Evolutionary conservation across 2,329 filamentous ascomycete species (phyloP), one percentile per base, ranked within the genome.

Genomic region (Hortaea werneckii): DNA sequence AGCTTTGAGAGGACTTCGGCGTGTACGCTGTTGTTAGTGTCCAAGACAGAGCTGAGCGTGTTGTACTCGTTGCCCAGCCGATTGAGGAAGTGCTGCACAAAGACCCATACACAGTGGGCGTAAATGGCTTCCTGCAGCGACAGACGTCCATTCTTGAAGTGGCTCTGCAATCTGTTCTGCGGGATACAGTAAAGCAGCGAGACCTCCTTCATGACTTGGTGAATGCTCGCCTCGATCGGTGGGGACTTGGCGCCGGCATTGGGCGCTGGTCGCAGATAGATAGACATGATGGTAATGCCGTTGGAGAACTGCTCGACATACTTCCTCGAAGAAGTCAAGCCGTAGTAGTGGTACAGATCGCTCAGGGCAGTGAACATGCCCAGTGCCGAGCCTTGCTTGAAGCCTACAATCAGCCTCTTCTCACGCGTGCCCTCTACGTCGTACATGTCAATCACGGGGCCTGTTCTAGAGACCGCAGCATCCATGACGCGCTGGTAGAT

Each of bases 241-340:
- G 90, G 89, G 63, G 77, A 73, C 54, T 74, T 76, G 50, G 68
- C 64, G 7, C 71, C 70, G 37, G 75, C 66, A 53, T 76, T 77
- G 41, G 74, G 64, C 12, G 84, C 76, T 20, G 87, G 88, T 54
- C 84, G 83, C 49, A 98, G 77, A 68, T 98, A 98, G 52, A 95
- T 79, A 57, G 88, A 95, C 77, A 96, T 94, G 67, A 96, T 85
- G 10, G 87, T 94, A 65, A 95, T 94, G 51, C 92, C 92, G 67
- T 98, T 98, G 61, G 89, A 92, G 75, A 98, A 98, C 70, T 96
- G 92, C 70, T 98, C 71, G 42, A 98, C 85, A 62, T 98, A 98
- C 72, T 98, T 98, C 58, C 92, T 79, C 28, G 92, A 92, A 61
- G 87, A 94, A 2, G 92, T 98, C 50, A 96, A 78, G 38, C 92